These are phyloP conservation scores for Claviceps arundinis DNA, from an alignment of 2,329 filamentous ascomycete genomes.

Conservation along the genomic window DNA sequence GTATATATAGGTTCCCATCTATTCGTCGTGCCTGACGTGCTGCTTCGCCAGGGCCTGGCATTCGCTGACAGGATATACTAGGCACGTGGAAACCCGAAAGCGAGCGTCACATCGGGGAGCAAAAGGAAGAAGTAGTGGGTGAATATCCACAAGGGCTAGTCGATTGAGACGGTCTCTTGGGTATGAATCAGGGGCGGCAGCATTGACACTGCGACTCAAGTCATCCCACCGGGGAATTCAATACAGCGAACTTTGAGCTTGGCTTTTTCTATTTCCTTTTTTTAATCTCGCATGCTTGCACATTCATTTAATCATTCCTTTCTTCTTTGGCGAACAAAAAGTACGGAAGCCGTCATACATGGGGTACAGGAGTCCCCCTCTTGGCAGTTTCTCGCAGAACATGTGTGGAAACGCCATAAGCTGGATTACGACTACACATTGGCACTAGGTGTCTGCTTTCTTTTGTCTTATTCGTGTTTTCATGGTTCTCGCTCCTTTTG, in stretches of 20 bases:
- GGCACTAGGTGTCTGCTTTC: not conserved
- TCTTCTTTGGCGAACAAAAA: not conserved
- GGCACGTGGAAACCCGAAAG: conserved; percentile 66
- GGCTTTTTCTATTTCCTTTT: not conserved
- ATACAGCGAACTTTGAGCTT: not conserved
- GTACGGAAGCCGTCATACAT: not conserved
- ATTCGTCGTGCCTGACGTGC: not conserved
- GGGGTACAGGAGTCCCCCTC: no score
- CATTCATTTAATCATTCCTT: not conserved
- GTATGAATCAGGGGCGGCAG: not conserved
- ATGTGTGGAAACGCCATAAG: not conserved
- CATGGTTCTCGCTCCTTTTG: not conserved
- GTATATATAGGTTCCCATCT: conserved; percentile 10
- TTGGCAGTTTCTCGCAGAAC: not conserved
- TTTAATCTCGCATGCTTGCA: not conserved
- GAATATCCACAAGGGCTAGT: not conserved
- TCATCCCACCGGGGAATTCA: not conserved
- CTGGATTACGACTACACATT: not conserved
- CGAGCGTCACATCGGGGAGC: conserved; percentile 54
- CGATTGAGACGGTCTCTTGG: not conserved
- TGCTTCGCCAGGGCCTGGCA: conserved; percentile 4
- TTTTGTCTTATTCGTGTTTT: no score
- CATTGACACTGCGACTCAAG: no score
- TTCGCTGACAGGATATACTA: conserved; percentile 19
- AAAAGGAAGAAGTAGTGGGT: conserved; percentile 9